Percentiles rank a stretch among this genome's conserved stretches.
Evolutionary conservation across 2,329 filamentous ascomycete species (phyloP).

Genomic region (Byssochlamys sp.): DNA sequence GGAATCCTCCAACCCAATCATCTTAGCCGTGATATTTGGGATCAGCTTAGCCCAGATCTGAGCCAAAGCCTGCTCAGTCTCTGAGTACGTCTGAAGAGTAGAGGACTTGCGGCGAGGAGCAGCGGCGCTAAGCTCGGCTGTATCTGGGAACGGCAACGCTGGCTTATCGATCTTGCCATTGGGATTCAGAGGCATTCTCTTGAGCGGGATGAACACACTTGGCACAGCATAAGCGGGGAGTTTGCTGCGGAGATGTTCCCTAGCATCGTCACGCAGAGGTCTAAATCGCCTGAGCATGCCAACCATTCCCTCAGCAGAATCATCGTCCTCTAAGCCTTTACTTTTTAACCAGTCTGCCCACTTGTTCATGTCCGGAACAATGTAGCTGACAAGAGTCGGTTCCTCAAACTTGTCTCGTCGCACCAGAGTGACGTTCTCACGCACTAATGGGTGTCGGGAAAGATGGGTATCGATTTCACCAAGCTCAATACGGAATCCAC

Average conservation of each 20-base stretch:
- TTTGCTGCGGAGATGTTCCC: constrained; percentile 61
- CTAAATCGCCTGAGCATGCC: constrained; percentile 53
- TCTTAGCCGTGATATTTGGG: constrained; percentile 55
- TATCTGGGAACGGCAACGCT: constrained; percentile 70
- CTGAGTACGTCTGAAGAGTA: constrained; percentile 36
- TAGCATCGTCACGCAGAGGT: constrained; percentile 49
- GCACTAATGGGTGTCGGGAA: constrained; percentile 61
- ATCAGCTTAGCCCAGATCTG: constrained; percentile 66
- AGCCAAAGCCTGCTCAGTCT: constrained; percentile 60
- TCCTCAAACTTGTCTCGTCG: constrained; percentile 78
- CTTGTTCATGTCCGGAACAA: constrained; percentile 69
- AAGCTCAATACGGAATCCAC: constrained; percentile 90
- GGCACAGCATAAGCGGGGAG: constrained; percentile 69
- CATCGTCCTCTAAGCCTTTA: constrained; percentile 44
- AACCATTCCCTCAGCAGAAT: constrained; percentile 42
- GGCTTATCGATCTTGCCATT: constrained; percentile 78
- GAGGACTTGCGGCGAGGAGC: constrained; percentile 43
- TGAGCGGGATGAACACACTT: constrained; percentile 61
- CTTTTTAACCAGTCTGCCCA: constrained; percentile 61
- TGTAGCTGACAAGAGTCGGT: constrained; percentile 75
- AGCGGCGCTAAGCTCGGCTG: constrained; percentile 53
- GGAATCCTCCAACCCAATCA: constrained; percentile 50
- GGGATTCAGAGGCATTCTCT: constrained; percentile 68
- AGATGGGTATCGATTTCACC: constrained; percentile 84
- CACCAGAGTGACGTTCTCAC: constrained; percentile 78